Evolutionary conservation across 192 early-diverging fungal species (phyloP), one percentile per base, ranked within the genome.

Genomic region (Mortierella hygrophila): DNA sequence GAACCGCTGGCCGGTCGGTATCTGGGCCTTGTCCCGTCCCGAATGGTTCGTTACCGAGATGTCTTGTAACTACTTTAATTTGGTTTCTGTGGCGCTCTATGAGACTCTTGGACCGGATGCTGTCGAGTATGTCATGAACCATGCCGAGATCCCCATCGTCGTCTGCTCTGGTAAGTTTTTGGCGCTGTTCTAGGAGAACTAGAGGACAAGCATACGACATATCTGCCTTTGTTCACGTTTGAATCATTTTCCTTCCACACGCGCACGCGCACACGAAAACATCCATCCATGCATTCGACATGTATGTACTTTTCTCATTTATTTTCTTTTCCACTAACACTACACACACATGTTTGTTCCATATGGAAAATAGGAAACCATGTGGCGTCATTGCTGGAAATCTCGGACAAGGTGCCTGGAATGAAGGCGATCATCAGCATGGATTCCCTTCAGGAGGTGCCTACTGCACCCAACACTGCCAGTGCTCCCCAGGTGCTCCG

Each of bases 91-190:
- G 11, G 90, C 97, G 3, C 89, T 98, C 18, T 97, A 97, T 89
- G 97, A 98, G 78, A 97, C 97, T 13, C 92, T 98, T 37, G 98
- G 96, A 69, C 88, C 93, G 0, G 96, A 96, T 29, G 91, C 94
- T 10, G 85, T 97, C 57, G 92, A 95, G 88, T 97, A 94, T 83
- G 94, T 97, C 40, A 82, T 97, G 54, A 96, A 95, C 81, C 95
- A 97, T 76, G 90, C 96, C 20, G 96, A 97, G 38, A 88, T 96
- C 68, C 81, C 88, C 26, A 74, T 95, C 47, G 82, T 96, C 35
- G 92, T 96, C 20, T 72, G 92, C 78, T 37, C 63, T 52, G 75
- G 81, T 82, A 77, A 55, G 68, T 18, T 4, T 4, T 18, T 46
- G 16, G 7, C 10, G 9, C 32, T 15, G 26, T 32, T 65, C 72